These are phyloP conservation scores for Sordariomycetes sp. DNA, from an alignment of 2,329 filamentous ascomycete genomes.

Conservation along the genomic window DNA sequence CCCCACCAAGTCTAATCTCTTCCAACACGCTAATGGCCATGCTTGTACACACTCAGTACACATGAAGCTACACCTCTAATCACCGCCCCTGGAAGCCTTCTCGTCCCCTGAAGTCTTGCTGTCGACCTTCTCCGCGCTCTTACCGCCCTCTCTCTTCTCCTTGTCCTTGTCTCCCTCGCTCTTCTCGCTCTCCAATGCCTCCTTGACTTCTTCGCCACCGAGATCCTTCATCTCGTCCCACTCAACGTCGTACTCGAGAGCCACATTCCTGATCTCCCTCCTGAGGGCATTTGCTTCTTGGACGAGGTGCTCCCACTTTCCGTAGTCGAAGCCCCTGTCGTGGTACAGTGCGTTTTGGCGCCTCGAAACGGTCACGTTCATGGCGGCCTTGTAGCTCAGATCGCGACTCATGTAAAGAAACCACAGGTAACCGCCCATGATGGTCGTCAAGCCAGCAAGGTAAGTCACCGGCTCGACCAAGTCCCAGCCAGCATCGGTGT, in stretches of 20 bases:
- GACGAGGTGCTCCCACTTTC: slow-evolving; percentile 68
- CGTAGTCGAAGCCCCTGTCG: slow-evolving; percentile 63
- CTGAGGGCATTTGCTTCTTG: slow-evolving; percentile 72
- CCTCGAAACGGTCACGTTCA: slow-evolving; percentile 76
- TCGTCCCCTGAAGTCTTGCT: too few species aligned
- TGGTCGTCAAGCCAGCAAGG: slow-evolving; percentile 72
- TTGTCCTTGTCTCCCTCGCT: slow-evolving; percentile 30
- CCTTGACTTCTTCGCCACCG: slow-evolving; percentile 54
- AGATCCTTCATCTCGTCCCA: slow-evolving; percentile 76
- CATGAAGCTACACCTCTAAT: too few species aligned
- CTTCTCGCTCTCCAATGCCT: slow-evolving; percentile 46
- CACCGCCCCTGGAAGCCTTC: too few species aligned
- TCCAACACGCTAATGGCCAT: too few species aligned
- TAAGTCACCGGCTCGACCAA: slow-evolving; percentile 88
- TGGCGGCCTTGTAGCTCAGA: slow-evolving; percentile 75
- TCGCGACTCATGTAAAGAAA: slow-evolving; percentile 89
- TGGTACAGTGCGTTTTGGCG: slow-evolving; percentile 72
- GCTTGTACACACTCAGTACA: too few species aligned
- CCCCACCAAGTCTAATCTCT: too few species aligned
- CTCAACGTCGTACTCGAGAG: slow-evolving; percentile 81
- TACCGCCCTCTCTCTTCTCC: too few species aligned
- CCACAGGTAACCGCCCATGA: slow-evolving; percentile 89
- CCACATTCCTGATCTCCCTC: slow-evolving; percentile 70
- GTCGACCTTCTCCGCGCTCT: too few species aligned
- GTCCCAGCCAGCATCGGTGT: slow-evolving; percentile 79